Base-by-base conservation (phyloP, 2,329 filamentous ascomycete species). In the Scytalidium lignicola region DNA sequence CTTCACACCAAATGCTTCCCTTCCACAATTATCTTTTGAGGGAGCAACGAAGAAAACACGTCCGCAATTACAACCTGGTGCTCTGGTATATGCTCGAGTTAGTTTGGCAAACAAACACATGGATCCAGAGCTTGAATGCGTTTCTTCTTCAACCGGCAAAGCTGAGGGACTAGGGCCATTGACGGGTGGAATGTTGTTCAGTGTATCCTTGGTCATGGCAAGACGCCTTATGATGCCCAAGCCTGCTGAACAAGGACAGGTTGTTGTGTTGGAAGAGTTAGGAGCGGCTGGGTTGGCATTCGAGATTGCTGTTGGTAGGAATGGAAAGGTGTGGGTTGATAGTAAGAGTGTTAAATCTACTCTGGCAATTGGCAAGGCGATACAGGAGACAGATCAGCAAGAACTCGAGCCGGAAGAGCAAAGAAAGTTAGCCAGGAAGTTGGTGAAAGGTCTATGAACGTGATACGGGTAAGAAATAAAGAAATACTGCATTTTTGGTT, bases 21-120 rank as follows among this genome's bases (percentile, higher is more conserved):
- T 97, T 1, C 90, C 88, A 0, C 88, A 95, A 57, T 78, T 97
- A 18, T 82, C 90, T n/a, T 99, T 99, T 66, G 92, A 97, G 69
- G 83, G 84, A 55, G 93, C 90, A 17, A 90, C 86, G 41, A 93
- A 91, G 68, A 97, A 97, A 72, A 96, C 89, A 2, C 79, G 91
- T 1, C 93, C 93, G 0, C 78, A 88, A 55, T 79, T 97, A 41
- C 73, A 76, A 22, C 63, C 81, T 13, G 90, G 90, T 32, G 83
- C 89, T 46, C 72, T 96, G 22, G 89, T 97, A 29, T 97, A 97
- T 70, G 92, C 91, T 32, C 86, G 92, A 54, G 82, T 99, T 41
- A 74, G 80, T 22, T 80, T 86, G 39, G 85, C 88, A 17, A 86
- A 89, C 61, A 84, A 85, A 55, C 86, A 91, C 67, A 89, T 91